Percentiles rank a stretch among this genome's conserved stretches.
Conservation (phyloP, 2,329 filamentous ascomycete genomes). For the Botrytis elliptica region DNA sequence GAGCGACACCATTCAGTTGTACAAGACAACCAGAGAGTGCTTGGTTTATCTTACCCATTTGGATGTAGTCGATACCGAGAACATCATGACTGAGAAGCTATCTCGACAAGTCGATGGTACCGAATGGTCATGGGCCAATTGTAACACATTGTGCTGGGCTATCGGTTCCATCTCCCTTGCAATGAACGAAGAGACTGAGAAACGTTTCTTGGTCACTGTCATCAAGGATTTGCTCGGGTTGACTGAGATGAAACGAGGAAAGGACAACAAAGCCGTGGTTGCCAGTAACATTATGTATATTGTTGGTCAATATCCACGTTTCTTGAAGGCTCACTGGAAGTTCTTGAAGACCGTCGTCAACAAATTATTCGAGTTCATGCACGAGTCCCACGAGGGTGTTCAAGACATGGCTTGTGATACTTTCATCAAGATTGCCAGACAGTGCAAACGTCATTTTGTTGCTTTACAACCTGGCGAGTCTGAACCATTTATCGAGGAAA, state of each 20-base stretch:
- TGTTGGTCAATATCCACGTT: constrained; percentile 96
- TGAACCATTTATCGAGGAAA: constrained; percentile 98
- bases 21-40: constrained; percentile 98
- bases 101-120: constrained; percentile 89
- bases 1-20: constrained; percentile 96
- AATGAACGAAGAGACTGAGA: constrained; percentile 99
- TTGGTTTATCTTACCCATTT: constrained; percentile 96
- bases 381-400: constrained; percentile 97
- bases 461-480: constrained; percentile 90
- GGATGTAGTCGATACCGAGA: constrained; percentile 95
- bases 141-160: constrained; percentile 99
- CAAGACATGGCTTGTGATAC: constrained; percentile 99
- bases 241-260: constrained; percentile 98
- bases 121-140: constrained; percentile 99
- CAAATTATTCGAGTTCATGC: constrained; percentile 99
- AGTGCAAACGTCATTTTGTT: constrained; percentile 96
- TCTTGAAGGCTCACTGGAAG: constrained; percentile 99
- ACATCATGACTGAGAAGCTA: constrained; percentile 99
- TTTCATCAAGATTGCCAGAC: constrained; percentile 99
- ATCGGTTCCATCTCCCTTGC: constrained; percentile 98
- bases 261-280: constrained; percentile 99
- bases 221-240: constrained; percentile 97
- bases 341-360: constrained; percentile 99
- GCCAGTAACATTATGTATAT: constrained; percentile 99
- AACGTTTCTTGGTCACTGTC: constrained; percentile 95